These are phyloP conservation scores for Scolecobasidium constrictum DNA, from an alignment of 2,329 filamentous ascomycete genomes.

Conservation along the genomic window DNA sequence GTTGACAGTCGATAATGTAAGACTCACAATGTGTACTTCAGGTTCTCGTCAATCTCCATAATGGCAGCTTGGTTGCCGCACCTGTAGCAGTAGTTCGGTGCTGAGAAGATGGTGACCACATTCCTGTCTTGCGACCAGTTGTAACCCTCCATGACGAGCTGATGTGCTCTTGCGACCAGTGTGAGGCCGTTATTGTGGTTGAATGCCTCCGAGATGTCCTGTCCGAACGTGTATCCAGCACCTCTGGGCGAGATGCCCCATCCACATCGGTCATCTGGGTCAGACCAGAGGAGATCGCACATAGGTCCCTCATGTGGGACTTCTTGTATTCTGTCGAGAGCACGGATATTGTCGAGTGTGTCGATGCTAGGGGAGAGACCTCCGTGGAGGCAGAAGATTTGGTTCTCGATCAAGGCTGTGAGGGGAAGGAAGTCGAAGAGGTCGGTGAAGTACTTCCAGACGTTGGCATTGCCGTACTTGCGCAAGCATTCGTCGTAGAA, in stretches of 20 bases:
- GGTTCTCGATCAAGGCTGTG: slow-evolving; percentile 62
- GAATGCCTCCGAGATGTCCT: slow-evolving; percentile 97
- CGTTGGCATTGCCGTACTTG: slow-evolving; percentile 67
- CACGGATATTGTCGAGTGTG: slow-evolving; percentile 58
- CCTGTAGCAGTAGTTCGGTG: slow-evolving; percentile 80
- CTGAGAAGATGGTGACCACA: slow-evolving; percentile 95
- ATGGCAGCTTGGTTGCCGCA: slow-evolving; percentile 99
- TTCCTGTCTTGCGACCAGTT: slow-evolving; percentile 99
- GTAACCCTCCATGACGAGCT: slow-evolving; percentile 98
- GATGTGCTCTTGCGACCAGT: slow-evolving; percentile 89
- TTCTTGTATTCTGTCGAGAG: slow-evolving; percentile 46
- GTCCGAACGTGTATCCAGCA: slow-evolving; percentile 89
- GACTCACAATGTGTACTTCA: slow-evolving; percentile 98
- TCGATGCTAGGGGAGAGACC: slow-evolving; percentile 63
- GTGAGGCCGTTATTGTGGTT: slow-evolving; percentile 98
- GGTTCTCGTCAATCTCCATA: slow-evolving; percentile 98
- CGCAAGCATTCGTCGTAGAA: slow-evolving; percentile 70
- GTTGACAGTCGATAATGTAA: not conserved
- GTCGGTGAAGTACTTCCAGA: slow-evolving; percentile 71
- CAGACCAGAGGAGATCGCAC: slow-evolving; percentile 68
- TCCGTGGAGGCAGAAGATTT: slow-evolving; percentile 63
- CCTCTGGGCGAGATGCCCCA: slow-evolving; percentile 94
- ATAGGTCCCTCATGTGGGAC: slow-evolving; percentile 70
- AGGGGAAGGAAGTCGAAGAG: slow-evolving; percentile 69
- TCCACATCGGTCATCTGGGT: slow-evolving; percentile 91